Percentiles rank a stretch among this genome's conserved stretches.
Conservation (phyloP, 2,329 filamentous ascomycete species). For the Davidsoniella eucalypti region DNA sequence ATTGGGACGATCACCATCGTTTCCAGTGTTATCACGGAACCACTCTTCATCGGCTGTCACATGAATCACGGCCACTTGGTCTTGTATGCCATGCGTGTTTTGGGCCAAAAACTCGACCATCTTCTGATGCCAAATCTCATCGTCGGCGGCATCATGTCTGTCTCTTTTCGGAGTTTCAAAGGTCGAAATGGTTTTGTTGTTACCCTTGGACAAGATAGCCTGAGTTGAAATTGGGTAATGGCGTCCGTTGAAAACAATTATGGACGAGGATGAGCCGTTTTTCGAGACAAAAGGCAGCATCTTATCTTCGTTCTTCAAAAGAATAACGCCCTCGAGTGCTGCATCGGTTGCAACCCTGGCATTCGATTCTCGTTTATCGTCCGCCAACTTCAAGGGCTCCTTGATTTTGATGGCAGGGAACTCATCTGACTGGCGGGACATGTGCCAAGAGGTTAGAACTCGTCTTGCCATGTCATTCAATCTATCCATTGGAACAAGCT, state of each 20-base stretch:
- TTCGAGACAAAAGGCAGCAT: constrained; percentile 37
- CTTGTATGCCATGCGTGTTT: background rate
- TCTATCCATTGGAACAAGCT: constrained; percentile 39
- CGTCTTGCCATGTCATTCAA: constrained; percentile 51
- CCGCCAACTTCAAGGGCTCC: background rate
- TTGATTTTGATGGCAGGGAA: constrained; percentile 36
- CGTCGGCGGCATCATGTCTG: too few species aligned
- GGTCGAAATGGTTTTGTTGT: too few species aligned
- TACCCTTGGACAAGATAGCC: constrained; percentile 56
- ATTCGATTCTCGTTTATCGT: constrained; percentile 14
- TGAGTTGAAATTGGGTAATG: constrained; percentile 37
- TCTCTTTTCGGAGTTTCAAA: too few species aligned
- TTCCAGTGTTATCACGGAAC: constrained; percentile 17
- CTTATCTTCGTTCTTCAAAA: constrained; percentile 48
- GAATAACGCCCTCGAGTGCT: constrained; percentile 39
- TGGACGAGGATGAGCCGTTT: constrained; percentile 26
- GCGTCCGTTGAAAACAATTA: background rate
- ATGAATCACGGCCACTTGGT: background rate
- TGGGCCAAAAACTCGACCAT: too few species aligned
- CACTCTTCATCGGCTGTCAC: background rate
- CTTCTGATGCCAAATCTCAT: too few species aligned
- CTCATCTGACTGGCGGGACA: constrained; percentile 32
- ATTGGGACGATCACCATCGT: constrained; percentile 45
- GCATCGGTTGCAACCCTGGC: constrained; percentile 39
- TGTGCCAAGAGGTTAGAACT: constrained; percentile 47